Conservation (phyloP, 441 rosid genomes). For the Pelargonium australe region DNA sequence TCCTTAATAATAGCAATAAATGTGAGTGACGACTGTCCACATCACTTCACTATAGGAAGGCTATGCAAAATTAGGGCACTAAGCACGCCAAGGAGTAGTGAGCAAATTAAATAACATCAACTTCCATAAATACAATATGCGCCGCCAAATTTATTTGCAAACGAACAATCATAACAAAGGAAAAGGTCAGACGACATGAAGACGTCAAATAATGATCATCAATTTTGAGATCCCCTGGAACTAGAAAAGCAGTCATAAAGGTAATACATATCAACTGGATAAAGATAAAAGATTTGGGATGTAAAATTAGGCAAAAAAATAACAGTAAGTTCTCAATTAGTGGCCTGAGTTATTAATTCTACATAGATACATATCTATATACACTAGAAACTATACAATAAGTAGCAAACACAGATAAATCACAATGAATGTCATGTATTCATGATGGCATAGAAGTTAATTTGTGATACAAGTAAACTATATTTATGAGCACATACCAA, state of each 20-base stretch:
- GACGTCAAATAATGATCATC: background rate
- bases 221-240: too few relatives aligned
- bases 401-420: background rate
- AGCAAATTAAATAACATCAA: background rate
- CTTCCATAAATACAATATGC: background rate
- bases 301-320: background rate
- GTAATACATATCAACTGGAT: too few relatives aligned
- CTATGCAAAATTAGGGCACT: background rate
- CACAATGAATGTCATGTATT: background rate
- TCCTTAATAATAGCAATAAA: background rate
- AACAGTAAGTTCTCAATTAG: background rate
- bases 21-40: background rate
- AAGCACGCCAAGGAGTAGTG: background rate
- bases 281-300: too few relatives aligned
- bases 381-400: background rate
- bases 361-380: background rate
- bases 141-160: background rate
- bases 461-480: background rate
- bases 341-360: background rate
- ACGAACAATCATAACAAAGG: background rate
- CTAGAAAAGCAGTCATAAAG: too few relatives aligned
- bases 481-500: background rate
- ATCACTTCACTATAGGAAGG: background rate
- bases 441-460: background rate
- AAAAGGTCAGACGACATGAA: background rate